Percentiles rank a stretch among this genome's conserved stretches.
Conservation (phyloP, 148 eudicot genomes). For the Pouteria glomerata region DNA sequence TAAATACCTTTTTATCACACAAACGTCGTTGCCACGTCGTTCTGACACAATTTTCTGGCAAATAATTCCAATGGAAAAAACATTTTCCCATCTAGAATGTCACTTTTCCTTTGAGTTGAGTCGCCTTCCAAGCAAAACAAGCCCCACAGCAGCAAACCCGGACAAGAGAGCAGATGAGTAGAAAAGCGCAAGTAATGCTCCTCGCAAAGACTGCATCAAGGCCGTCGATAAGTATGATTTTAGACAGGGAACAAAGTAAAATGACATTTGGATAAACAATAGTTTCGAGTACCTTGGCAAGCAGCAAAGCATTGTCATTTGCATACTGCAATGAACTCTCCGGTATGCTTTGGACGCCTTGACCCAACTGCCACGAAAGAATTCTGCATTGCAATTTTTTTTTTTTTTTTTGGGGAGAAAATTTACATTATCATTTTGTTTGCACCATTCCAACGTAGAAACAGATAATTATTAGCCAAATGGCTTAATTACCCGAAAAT, state of each 20-base stretch:
- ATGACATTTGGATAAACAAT: background rate
- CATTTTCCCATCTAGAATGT: no score
- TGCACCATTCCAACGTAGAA: background rate
- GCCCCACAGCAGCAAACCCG: conserved; percentile 59
- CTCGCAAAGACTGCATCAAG: conserved; percentile 73
- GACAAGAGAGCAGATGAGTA: conserved; percentile 68
- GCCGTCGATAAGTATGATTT: background rate
- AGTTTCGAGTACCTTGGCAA: conserved; percentile 59
- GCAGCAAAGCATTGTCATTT: conserved; percentile 76
- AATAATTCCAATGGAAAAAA: no score
- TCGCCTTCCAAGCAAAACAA: conserved; percentile 57
- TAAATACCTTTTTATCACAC: no score
- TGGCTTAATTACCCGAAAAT: conserved; percentile 53
- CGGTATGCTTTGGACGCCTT: conserved; percentile 83
- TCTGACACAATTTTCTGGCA: no score
- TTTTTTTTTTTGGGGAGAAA: no score
- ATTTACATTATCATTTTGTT: background rate
- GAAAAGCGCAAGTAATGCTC: conserved; percentile 48
- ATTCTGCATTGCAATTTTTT: conserved; percentile 37
- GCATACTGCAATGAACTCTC: conserved; percentile 81
- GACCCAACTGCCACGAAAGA: conserved; percentile 79
- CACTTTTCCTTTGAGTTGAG: conserved; percentile 59
- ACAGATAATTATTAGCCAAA: background rate
- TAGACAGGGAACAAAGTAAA: background rate
- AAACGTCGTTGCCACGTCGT: no score